Evolutionary conservation across 805 yeast genomes (phyloP).

Genomic region (Schwanniomyces polymorphus): DNA sequence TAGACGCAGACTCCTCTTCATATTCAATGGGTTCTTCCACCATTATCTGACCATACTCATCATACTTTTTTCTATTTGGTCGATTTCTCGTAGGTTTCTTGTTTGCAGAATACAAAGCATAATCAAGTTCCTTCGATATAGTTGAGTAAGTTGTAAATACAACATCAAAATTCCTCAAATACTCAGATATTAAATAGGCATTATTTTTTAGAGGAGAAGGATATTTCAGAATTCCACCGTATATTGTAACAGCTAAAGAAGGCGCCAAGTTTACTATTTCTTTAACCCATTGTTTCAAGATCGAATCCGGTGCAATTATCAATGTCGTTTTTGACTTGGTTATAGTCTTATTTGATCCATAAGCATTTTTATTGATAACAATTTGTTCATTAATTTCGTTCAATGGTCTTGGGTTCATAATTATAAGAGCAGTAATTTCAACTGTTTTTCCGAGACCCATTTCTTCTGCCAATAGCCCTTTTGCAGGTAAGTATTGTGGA

Average conservation of each 20-base stretch:
- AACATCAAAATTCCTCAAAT: slow-evolving; percentile 64
- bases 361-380: slow-evolving; percentile 30
- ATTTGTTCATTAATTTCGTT: slow-evolving; percentile 30
- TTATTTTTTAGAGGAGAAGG: slow-evolving; percentile 24
- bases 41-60: slow-evolving; percentile 8
- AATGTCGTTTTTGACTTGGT: slow-evolving; percentile 67
- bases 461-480: slow-evolving; percentile 85
- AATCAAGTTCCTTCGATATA: slow-evolving; percentile 73
- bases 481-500: slow-evolving; percentile 41
- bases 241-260: slow-evolving; percentile 56
- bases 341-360: slow-evolving; percentile 44
- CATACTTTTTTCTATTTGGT: slow-evolving; percentile 11
- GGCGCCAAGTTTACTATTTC: slow-evolving; percentile 68
- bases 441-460: slow-evolving; percentile 98
- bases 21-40: slow-evolving; percentile 1
- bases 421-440: slow-evolving; percentile 68
- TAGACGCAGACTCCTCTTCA: background rate
- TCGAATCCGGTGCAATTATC: slow-evolving; percentile 83
- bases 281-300: slow-evolving; percentile 80
- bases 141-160: slow-evolving; percentile 77
- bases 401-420: slow-evolving; percentile 56
- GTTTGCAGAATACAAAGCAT: slow-evolving; percentile 70
- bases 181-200: slow-evolving; percentile 48
- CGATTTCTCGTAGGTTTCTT: slow-evolving; percentile 46
- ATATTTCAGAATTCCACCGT: slow-evolving; percentile 52